phyloP scores from a whole-genome alignment of 2,329 filamentous ascomycete species.

The Diplodia sapinea region DNA sequence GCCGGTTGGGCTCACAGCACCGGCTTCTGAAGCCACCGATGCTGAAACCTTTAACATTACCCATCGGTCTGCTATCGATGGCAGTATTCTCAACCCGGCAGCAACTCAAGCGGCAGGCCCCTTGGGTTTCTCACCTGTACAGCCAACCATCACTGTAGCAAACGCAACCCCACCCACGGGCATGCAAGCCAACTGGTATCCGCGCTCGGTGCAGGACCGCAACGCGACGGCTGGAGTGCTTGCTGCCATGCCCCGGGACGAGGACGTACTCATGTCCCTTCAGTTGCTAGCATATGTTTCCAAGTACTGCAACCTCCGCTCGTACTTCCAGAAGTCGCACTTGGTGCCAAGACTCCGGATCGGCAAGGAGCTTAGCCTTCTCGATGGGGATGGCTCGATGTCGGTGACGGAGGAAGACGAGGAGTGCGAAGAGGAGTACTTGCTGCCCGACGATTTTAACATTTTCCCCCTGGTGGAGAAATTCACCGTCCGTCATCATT shows the following conservation, averaged over 20 bases:
- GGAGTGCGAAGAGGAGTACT: constrained; percentile 82
- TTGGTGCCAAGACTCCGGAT: constrained; percentile 91
- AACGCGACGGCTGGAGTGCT: constrained; percentile 74
- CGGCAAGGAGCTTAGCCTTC: constrained; percentile 73
- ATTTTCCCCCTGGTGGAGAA: constrained; percentile 98
- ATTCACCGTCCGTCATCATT: constrained; percentile 94
- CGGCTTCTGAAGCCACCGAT: constrained; percentile 83
- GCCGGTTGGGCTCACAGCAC: constrained; percentile 75
- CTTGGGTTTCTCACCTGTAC: constrained; percentile 75
- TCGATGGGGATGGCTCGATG: constrained; percentile 69
- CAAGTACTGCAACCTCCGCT: constrained; percentile 95
- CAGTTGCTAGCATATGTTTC: constrained; percentile 97
- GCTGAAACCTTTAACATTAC: constrained; percentile 93
- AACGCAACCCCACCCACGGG: constrained; percentile 75
- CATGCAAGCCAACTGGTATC: constrained; percentile 72
- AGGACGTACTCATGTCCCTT: constrained; percentile 97
- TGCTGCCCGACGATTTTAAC: constrained; percentile 93
- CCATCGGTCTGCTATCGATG: constrained; percentile 81
- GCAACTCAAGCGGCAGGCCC: constrained; percentile 70
- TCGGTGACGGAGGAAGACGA: constrained; percentile 57
- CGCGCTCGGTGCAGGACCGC: constrained; percentile 79
- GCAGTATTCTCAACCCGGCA: constrained; percentile 77
- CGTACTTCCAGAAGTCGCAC: constrained; percentile 95
- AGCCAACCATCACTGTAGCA: constrained; percentile 69
- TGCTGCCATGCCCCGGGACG: constrained; percentile 92